Percentiles rank a stretch among this genome's conserved stretches.
Evolutionary conservation across 2,329 filamentous ascomycete genomes (phyloP).

Genomic region (Zasmidium cellare): DNA sequence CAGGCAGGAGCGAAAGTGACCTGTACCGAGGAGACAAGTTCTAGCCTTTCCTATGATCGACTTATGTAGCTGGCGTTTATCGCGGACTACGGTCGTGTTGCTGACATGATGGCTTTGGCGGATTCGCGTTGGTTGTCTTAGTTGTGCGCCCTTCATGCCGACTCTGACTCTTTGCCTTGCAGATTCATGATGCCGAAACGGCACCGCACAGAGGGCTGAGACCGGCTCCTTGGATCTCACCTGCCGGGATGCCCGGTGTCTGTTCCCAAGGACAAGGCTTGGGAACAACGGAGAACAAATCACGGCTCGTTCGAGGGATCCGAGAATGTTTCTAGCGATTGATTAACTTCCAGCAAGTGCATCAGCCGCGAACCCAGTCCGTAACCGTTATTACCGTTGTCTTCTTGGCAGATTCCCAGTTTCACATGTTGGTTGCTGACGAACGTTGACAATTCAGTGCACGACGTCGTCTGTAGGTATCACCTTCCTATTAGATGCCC

Average conservation of each 20-base stretch:
- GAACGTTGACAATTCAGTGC: background rate
- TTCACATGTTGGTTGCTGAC: background rate
- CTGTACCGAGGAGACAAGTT: slow-evolving; percentile 9
- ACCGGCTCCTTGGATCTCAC: slow-evolving; percentile 12
- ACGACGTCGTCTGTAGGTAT: no score
- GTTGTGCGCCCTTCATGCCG: background rate
- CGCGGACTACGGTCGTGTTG: background rate
- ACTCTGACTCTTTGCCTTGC: background rate
- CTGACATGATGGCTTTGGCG: slow-evolving; percentile 6
- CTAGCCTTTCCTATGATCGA: background rate
- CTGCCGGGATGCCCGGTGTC: background rate
- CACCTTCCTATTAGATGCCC: no score
- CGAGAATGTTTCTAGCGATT: slow-evolving; percentile 14
- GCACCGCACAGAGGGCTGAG: slow-evolving; percentile 1
- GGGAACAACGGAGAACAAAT: slow-evolving; percentile 10
- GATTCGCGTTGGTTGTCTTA: background rate
- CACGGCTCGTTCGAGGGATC: slow-evolving; percentile 1
- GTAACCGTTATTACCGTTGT: background rate
- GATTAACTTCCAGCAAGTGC: slow-evolving; percentile 6
- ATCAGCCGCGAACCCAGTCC: slow-evolving; percentile 4
- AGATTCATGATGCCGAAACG: background rate
- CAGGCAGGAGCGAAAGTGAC: slow-evolving; percentile 5
- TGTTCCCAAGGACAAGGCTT: slow-evolving; percentile 8
- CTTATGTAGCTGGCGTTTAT: background rate
- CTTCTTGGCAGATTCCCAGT: background rate